Percentiles rank a stretch among this genome's conserved stretches.
These are phyloP conservation scores for Syncephalastrum contaminatum DNA, from an alignment of 371 early-diverging fungal species.

Conservation along the genomic window DNA sequence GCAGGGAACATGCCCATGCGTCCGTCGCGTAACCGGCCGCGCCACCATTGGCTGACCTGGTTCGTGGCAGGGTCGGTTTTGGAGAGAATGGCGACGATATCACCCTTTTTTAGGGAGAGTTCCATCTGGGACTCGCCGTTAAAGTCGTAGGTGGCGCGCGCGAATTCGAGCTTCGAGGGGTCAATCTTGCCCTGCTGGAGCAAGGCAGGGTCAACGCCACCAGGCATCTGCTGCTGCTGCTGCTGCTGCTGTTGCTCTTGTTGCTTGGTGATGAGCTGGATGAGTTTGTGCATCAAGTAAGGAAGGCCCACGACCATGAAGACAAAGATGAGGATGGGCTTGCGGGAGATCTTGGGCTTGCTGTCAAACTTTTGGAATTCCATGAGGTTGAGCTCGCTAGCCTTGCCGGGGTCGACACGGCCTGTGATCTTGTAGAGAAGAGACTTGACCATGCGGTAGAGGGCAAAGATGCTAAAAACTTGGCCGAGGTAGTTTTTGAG, in stretches of 20 bases:
- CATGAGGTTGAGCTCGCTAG: slow-evolving; percentile 60
- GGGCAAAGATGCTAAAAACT: slow-evolving; percentile 71
- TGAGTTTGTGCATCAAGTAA: slow-evolving; percentile 87
- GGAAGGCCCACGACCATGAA: slow-evolving; percentile 88
- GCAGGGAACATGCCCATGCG: slow-evolving; percentile 89
- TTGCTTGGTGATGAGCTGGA: slow-evolving; percentile 58
- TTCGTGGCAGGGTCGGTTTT: slow-evolving; percentile 76
- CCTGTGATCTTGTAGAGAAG: slow-evolving; percentile 35
- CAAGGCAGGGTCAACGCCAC: background rate
- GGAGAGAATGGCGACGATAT: slow-evolving; percentile 80
- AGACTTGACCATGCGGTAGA: slow-evolving; percentile 65
- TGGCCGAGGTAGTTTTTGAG: slow-evolving; percentile 82
- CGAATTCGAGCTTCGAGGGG: slow-evolving; percentile 69
- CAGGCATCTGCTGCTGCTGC: slow-evolving; percentile 8
- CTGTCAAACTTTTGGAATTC: slow-evolving; percentile 69
- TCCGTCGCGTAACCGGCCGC: slow-evolving; percentile 81
- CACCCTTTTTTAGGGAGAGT: slow-evolving; percentile 80
- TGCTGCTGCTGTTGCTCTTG: slow-evolving; percentile 31
- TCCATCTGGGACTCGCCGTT: slow-evolving; percentile 74
- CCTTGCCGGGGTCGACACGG: slow-evolving; percentile 34
- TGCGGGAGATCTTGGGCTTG: slow-evolving; percentile 46
- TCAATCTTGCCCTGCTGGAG: slow-evolving; percentile 9
- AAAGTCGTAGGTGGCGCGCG: slow-evolving; percentile 87
- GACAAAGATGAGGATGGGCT: slow-evolving; percentile 84
- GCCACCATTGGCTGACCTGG: slow-evolving; percentile 90